These are phyloP conservation scores for Russula emetica DNA, from an alignment of 768 basidiomycete species.

Conservation along the genomic window DNA sequence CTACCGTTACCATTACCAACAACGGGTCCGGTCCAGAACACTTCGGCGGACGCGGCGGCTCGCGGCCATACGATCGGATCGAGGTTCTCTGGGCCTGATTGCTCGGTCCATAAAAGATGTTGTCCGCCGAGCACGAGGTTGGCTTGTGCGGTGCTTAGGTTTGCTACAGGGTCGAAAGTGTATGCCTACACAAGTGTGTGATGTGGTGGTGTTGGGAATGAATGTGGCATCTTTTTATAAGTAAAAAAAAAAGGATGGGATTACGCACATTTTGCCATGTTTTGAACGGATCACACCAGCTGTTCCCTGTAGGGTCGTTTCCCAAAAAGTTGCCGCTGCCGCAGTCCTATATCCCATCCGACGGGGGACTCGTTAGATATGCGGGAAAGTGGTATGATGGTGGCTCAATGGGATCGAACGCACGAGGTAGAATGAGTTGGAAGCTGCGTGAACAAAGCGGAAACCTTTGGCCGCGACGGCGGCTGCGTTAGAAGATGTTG, in stretches of 20 bases:
- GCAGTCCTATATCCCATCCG: constrained; percentile 46
- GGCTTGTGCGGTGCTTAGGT: constrained; percentile 44
- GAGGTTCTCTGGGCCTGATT: constrained; percentile 62
- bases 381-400: neutral
- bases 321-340: constrained; percentile 72
- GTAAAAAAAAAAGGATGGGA: no score
- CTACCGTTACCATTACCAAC: constrained; percentile 20
- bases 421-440: constrained; percentile 74
- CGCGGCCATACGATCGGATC: constrained; percentile 71
- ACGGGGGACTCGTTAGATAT: neutral
- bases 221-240: neutral
- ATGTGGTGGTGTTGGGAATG: no score
- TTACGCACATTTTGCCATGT: constrained; percentile 63
- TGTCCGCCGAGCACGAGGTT: constrained; percentile 67
- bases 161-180: constrained; percentile 67
- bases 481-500: constrained; percentile 55
- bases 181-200: constrained; percentile 42
- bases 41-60: constrained; percentile 64
- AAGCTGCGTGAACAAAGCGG: constrained; percentile 62
- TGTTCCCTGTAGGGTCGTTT: constrained; percentile 42
- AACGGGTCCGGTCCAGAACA: constrained; percentile 63
- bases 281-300: constrained; percentile 79
- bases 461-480: constrained; percentile 58
- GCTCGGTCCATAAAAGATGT: constrained; percentile 71
- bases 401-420: constrained; percentile 11